These are phyloP conservation scores for Mucor mucedo DNA, from an alignment of 371 early-diverging fungal genomes.

Conservation along the genomic window DNA sequence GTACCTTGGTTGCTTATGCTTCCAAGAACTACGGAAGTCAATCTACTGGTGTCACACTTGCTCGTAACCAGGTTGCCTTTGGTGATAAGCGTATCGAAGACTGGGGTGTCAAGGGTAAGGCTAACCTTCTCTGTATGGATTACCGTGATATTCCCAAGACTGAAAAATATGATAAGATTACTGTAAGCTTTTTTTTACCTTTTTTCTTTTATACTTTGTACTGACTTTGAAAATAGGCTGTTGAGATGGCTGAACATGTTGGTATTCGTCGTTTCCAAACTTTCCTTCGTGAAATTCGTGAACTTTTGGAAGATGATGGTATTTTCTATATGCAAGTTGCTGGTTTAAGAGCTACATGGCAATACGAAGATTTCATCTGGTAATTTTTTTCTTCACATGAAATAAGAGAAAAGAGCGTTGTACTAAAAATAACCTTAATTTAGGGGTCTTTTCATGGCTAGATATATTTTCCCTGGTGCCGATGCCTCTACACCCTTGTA, in stretches of 20 bases:
- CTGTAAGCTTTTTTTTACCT: slow-evolving; percentile 38
- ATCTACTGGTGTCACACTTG: slow-evolving; percentile 94
- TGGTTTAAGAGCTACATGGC: slow-evolving; percentile 90
- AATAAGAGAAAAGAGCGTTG: not conserved
- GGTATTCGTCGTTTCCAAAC: slow-evolving; percentile 91
- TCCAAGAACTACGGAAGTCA: slow-evolving; percentile 87
- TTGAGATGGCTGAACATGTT: slow-evolving; percentile 99
- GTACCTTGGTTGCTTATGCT: slow-evolving; percentile 89
- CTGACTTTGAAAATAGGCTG: slow-evolving; percentile 50
- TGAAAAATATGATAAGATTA: slow-evolving; percentile 92
- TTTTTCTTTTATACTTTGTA: not conserved
- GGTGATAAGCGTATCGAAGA: slow-evolving; percentile 86
- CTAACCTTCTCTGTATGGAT: slow-evolving; percentile 88
- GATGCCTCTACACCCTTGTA: slow-evolving; percentile 95
- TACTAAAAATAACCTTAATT: not conserved
- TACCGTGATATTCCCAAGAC: slow-evolving; percentile 93
- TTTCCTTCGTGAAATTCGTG: slow-evolving; percentile 91
- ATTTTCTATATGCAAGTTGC: slow-evolving; percentile 97
- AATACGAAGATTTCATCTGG: slow-evolving; percentile 89
- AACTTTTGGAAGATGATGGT: slow-evolving; percentile 96
- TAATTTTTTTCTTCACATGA: slow-evolving; percentile 14
- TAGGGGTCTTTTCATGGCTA: slow-evolving; percentile 95
- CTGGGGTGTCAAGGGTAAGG: slow-evolving; percentile 80
- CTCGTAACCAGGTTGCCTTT: slow-evolving; percentile 88
- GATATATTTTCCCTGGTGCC: slow-evolving; percentile 98